phyloP scores from a whole-genome alignment of 305 asterid species.

The Euphrasia arctica region DNA sequence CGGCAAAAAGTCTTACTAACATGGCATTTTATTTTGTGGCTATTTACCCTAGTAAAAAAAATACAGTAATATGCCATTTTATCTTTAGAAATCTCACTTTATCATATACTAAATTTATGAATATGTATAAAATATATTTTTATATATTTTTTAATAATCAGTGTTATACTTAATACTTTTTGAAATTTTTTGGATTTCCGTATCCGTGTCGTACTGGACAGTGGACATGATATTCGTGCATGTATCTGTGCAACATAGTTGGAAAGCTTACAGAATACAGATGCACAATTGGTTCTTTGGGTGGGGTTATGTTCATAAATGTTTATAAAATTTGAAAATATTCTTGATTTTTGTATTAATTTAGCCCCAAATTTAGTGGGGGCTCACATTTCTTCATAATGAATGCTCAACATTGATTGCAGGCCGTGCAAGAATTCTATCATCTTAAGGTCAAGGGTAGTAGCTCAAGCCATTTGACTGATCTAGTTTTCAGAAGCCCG shows the following conservation, averaged over 20 bases:
- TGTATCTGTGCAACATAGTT: neutral
- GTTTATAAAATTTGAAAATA: neutral
- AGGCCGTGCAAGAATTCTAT: conserved; percentile 61
- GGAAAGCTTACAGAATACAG: too few species aligned
- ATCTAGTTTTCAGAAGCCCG: conserved; percentile 26
- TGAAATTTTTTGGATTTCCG: too few species aligned
- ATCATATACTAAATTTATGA: too few species aligned
- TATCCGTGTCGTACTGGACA: too few species aligned
- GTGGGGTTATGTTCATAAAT: neutral
- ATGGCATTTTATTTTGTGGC: too few species aligned
- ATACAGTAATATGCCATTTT: too few species aligned
- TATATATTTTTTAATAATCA: too few species aligned
- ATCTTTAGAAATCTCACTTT: too few species aligned
- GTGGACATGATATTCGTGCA: neutral
- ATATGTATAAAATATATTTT: too few species aligned
- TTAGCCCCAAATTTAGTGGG: neutral
- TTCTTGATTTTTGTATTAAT: neutral
- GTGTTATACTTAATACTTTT: too few species aligned
- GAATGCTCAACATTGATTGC: conserved; percentile 15
- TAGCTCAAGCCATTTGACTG: conserved; percentile 21
- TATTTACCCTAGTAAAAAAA: too few species aligned
- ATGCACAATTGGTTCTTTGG: neutral
- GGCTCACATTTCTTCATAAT: neutral
- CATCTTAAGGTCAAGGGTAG: conserved; percentile 25
- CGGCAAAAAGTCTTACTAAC: too few species aligned